phyloP scores from a whole-genome alignment of 441 rosid species.

The Iberis amara region DNA sequence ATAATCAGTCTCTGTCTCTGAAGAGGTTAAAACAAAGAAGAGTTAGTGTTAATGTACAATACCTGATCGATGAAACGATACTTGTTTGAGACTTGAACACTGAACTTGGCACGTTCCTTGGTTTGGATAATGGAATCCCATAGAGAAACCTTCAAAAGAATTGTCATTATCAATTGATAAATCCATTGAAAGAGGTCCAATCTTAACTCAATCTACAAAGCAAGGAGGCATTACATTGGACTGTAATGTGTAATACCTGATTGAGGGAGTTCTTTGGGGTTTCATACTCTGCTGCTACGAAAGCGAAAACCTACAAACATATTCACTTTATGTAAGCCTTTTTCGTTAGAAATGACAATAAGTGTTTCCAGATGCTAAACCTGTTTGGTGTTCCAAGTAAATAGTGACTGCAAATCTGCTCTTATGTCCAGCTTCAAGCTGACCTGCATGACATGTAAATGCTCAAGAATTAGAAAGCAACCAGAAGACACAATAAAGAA shows the following conservation, averaged over 20 bases:
- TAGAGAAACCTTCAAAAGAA: constrained; percentile 56
- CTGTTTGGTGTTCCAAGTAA: constrained; percentile 98
- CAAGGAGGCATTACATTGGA: not conserved
- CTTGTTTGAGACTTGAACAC: constrained; percentile 65
- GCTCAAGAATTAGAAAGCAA: too few relatives aligned
- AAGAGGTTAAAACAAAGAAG: not conserved
- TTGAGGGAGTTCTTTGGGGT: constrained; percentile 70
- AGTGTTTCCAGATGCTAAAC: constrained; percentile 32
- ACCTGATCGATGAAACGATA: constrained; percentile 88
- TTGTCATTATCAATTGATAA: not conserved
- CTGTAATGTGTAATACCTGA: constrained; percentile 47
- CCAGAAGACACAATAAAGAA: not conserved
- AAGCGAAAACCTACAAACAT: constrained; percentile 62
- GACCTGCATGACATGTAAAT: constrained; percentile 59
- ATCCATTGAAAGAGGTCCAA: too few relatives aligned
- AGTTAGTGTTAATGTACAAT: not conserved
- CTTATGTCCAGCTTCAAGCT: constrained; percentile 80
- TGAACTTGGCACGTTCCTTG: constrained; percentile 70
- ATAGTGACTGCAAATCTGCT: constrained; percentile 75
- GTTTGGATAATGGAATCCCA: constrained; percentile 89
- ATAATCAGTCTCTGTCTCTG: constrained; percentile 14
- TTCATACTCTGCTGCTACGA: constrained; percentile 83
- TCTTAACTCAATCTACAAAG: not conserved
- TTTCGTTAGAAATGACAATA: too few relatives aligned
- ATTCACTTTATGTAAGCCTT: not conserved